Base-by-base conservation (phyloP, 2,329 filamentous ascomycete genomes). In the Fusarium keratoplasticum region DNA sequence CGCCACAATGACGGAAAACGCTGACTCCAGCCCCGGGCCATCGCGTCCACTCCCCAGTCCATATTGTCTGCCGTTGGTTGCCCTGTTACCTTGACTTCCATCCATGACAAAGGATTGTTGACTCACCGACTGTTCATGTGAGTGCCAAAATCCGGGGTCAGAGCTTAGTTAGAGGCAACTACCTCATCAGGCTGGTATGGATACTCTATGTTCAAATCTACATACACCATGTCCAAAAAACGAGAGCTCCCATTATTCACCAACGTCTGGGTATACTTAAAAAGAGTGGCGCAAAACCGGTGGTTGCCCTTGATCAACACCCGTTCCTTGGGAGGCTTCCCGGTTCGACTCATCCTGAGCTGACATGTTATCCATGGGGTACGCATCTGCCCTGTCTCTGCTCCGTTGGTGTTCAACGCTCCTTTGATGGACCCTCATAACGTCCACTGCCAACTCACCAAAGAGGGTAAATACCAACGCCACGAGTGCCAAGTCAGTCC, bases 1-100 rank as follows among this genome's bases (percentile, higher is more conserved):
- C 50, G 61, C 61, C 61, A 64, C 61, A 25, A n/a, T 35, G 33
- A 42, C 61, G 35, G 20, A 57, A 47, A 47, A 54, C 47, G 29
- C 50, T 25, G 31, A 55, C 52, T 36, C 31, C 55, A 58, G 14
- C 22, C 33, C 35, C 55, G 55, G 55, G 35, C 6, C 55, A 58
- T 58, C 55, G 55, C 55, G 55, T 27, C 54, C 52, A 44, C 40
- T 44, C 20, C 40, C n/a, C 52, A 55, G 25, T 31, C 52, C n/a
- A 16, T 25, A 50, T 55, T 55, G 52, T 22, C 20, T 57, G 14
- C 3, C n/a, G 52, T 22, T 57, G 31, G 42, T 47, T 25, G n/a
- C 16, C 52, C 25, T 36, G 31, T 25, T 47, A 13, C 33, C 54
- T 57, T 36, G 52, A 18, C 31, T 57, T 35, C 20, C 52, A 29